These are phyloP conservation scores for Chalaropsis thielavioides DNA, from an alignment of 2,329 filamentous ascomycete species.

Conservation along the genomic window DNA sequence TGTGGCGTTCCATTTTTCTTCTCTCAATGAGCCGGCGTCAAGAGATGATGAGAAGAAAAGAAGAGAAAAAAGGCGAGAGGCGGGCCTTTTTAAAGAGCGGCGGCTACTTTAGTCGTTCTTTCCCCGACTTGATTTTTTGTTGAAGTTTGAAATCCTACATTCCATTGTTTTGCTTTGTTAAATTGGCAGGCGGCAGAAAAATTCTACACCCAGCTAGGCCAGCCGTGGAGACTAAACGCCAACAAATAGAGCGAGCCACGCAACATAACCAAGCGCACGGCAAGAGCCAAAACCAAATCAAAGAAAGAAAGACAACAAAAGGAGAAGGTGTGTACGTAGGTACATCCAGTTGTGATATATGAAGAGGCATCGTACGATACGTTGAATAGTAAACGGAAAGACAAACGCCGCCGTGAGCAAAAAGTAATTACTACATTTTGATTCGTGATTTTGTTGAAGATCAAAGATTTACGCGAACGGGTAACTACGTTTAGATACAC, in stretches of 20 bases:
- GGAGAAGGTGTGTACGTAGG: too few relatives aligned
- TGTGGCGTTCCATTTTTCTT: conserved; percentile 36
- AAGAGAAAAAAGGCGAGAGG: background rate
- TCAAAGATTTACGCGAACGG: background rate
- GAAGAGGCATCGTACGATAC: background rate
- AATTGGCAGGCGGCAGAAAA: background rate
- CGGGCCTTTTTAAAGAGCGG: background rate
- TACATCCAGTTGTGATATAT: background rate
- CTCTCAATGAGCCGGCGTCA: too few relatives aligned
- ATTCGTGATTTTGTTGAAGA: background rate
- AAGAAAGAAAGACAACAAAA: background rate
- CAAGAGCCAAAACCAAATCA: background rate
- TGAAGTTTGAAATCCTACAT: background rate
- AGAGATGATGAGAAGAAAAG: background rate
- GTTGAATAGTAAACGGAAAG: background rate
- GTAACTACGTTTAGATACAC: background rate
- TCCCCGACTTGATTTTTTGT: background rate
- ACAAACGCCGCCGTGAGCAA: background rate
- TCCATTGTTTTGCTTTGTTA: background rate
- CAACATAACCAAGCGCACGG: background rate
- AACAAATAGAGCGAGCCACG: background rate
- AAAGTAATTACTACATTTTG: background rate
- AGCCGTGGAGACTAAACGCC: background rate
- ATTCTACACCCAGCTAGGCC: background rate
- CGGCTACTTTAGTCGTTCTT: background rate